Percentiles rank a stretch among this genome's conserved stretches.
Evolutionary conservation across 257 asterid genomes (phyloP).

Genomic region (Cinchona pubescens): DNA sequence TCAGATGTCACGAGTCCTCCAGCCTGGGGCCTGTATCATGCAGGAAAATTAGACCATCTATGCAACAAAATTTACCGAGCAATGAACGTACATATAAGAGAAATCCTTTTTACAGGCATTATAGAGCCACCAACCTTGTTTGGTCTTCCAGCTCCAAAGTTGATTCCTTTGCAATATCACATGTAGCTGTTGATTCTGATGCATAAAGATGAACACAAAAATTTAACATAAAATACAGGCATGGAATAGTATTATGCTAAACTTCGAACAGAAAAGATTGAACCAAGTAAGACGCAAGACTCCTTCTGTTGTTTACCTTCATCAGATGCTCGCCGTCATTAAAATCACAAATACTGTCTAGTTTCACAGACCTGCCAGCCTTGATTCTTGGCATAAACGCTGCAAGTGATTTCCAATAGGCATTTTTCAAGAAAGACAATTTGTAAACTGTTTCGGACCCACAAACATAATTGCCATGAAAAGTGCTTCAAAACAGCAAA

Average conservation of each 20-base stretch:
- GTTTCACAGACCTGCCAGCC: conserved; percentile 54
- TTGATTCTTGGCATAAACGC: conserved; percentile 83
- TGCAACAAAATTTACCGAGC: conserved; percentile 15
- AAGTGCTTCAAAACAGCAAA: background rate
- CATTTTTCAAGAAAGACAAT: background rate
- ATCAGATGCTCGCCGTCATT: conserved; percentile 43
- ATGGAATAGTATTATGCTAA: background rate
- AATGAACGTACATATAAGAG: background rate
- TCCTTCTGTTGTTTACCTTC: conserved; percentile 52
- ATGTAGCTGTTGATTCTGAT: conserved; percentile 17
- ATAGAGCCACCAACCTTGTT: conserved; percentile 33
- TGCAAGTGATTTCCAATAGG: conserved; percentile 37
- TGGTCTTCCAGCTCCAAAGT: conserved; percentile 24
- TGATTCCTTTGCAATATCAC: conserved; percentile 37
- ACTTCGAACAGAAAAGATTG: background rate
- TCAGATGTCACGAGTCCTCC: conserved; percentile 23
- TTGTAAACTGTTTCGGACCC: background rate
- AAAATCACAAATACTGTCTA: conserved; percentile 61
- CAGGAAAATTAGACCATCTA: conserved; percentile 18
- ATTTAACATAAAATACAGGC: background rate
- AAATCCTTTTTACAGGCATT: conserved; percentile 18
- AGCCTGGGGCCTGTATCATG: conserved; percentile 24
- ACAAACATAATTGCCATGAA: background rate
- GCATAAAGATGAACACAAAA: conserved; percentile 30
- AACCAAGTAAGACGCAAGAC: background rate